phyloP scores from a whole-genome alignment of 257 asterid genomes.

The Agastache rugosa region DNA sequence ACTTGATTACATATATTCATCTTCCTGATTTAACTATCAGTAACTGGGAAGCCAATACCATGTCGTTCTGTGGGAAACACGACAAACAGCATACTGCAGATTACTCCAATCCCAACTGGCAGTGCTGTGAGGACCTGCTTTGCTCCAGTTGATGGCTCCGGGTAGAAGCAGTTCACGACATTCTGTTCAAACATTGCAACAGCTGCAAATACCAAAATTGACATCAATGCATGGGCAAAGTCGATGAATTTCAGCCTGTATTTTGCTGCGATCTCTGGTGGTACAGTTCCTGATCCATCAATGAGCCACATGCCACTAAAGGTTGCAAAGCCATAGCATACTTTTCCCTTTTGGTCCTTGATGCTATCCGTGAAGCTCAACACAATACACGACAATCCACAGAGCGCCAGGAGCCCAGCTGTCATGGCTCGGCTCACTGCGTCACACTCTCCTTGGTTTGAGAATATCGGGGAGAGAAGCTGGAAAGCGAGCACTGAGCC shows the following conservation, averaged over 20 bases:
- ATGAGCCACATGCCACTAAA: conserved; percentile 73
- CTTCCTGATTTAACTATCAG: conserved; percentile 39
- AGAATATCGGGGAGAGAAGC: conserved; percentile 73
- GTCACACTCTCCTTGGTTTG: conserved; percentile 84
- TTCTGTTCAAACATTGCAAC: conserved; percentile 74
- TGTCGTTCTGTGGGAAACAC: conserved; percentile 84
- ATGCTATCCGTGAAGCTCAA: conserved; percentile 82
- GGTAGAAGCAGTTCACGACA: conserved; percentile 80
- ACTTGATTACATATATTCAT: not conserved
- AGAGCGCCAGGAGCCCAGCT: conserved; percentile 58
- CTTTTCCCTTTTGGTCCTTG: conserved; percentile 72
- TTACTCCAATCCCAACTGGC: conserved; percentile 89
- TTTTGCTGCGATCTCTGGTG: conserved; percentile 52
- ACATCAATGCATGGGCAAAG: conserved; percentile 84
- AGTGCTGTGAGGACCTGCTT: conserved; percentile 71
- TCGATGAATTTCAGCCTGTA: conserved; percentile 77
- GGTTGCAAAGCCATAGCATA: conserved; percentile 81
- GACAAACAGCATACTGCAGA: conserved; percentile 83
- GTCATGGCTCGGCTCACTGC: conserved; percentile 56
- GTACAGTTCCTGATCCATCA: conserved; percentile 71
- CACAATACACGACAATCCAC: conserved; percentile 75
- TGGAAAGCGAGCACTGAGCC: conserved; percentile 89
- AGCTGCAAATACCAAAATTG: conserved; percentile 81
- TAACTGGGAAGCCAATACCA: conserved; percentile 89
- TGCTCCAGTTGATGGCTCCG: conserved; percentile 60